Conservation (phyloP, 352 stramenopile species). For the Peronospora belbahrii region DNA sequence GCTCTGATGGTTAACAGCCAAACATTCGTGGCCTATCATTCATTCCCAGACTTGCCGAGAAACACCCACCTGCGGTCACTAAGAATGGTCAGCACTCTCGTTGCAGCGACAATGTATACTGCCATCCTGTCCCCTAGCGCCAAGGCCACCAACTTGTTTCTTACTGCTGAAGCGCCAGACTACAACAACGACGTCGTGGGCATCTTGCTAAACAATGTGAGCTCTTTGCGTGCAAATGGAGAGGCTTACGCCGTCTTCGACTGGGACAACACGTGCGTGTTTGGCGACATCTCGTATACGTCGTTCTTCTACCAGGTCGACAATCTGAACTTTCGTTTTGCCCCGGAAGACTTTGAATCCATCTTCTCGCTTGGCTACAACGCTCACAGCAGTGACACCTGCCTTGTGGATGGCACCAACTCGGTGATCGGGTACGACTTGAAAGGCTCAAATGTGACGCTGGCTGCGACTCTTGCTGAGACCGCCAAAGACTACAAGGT, state of each 20-base stretch:
- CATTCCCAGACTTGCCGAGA: no score
- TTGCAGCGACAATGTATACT: no score
- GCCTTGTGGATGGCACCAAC: slow-evolving; percentile 35
- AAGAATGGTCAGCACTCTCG: no score
- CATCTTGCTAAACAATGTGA: slow-evolving; percentile 32
- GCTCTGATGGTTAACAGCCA: no score
- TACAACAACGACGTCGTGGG: slow-evolving; percentile 53
- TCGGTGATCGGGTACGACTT: slow-evolving; percentile 39
- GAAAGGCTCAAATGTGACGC: slow-evolving; percentile 34
- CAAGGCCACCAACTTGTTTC: slow-evolving; percentile 24
- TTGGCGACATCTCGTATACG: slow-evolving; percentile 59
- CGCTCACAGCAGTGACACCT: slow-evolving; percentile 35
- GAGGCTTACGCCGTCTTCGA: slow-evolving; percentile 50
- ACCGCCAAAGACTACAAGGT: slow-evolving; percentile 40
- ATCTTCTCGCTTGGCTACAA: slow-evolving; percentile 52
- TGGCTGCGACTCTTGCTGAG: slow-evolving; percentile 23
- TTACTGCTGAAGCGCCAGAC: slow-evolving; percentile 37
- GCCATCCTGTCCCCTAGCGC: no score
- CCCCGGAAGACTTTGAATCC: no score
- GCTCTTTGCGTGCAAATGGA: slow-evolving; percentile 22
- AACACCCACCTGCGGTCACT: no score
- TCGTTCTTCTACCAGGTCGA: slow-evolving; percentile 53
- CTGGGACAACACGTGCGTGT: slow-evolving; percentile 67
- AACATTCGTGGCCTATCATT: no score
- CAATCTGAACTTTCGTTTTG: slow-evolving; percentile 45